These are phyloP conservation scores for Alloascoidea hylecoeti DNA, from an alignment of 805 yeast genomes.

Conservation along the genomic window DNA sequence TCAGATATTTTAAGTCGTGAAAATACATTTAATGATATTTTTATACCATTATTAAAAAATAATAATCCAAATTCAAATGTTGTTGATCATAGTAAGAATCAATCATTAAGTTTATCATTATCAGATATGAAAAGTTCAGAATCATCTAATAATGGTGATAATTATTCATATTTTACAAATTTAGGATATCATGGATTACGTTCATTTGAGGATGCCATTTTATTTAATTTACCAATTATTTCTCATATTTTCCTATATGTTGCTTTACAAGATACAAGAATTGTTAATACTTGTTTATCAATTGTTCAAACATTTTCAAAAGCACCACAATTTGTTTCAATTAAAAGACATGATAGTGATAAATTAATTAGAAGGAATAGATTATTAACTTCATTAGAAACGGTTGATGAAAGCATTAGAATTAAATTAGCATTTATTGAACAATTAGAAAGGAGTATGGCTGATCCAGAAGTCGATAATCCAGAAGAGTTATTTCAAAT, in stretches of 20 bases:
- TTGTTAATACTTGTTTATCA: constrained; percentile 39
- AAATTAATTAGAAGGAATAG: constrained; percentile 38
- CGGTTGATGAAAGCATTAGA: constrained; percentile 65
- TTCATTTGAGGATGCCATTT: constrained; percentile 57
- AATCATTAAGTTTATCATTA: neutral
- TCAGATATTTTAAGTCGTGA: constrained; percentile 35
- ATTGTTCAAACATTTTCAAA: constrained; percentile 36
- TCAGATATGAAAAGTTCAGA: neutral
- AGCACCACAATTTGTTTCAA: constrained; percentile 30
- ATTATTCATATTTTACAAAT: constrained; percentile 1
- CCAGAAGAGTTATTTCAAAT: constrained; percentile 24
- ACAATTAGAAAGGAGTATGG: constrained; percentile 37
- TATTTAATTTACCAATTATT: constrained; percentile 56
- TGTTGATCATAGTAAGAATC: too few species aligned
- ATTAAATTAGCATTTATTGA: constrained; percentile 61
- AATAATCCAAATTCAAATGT: too few species aligned
- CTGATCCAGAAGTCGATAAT: constrained; percentile 5
- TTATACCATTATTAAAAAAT: constrained; percentile 32
- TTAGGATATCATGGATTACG: constrained; percentile 46
- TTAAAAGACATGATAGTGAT: constrained; percentile 12
- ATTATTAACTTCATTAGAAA: constrained; percentile 54
- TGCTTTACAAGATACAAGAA: constrained; percentile 33
- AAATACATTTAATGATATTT: constrained; percentile 39
- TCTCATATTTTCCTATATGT: constrained; percentile 67
- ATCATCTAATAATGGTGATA: neutral